Evolutionary conservation across 1,284 basidiomycete genomes (phyloP).

Genomic region (Rhodofomes roseus): DNA sequence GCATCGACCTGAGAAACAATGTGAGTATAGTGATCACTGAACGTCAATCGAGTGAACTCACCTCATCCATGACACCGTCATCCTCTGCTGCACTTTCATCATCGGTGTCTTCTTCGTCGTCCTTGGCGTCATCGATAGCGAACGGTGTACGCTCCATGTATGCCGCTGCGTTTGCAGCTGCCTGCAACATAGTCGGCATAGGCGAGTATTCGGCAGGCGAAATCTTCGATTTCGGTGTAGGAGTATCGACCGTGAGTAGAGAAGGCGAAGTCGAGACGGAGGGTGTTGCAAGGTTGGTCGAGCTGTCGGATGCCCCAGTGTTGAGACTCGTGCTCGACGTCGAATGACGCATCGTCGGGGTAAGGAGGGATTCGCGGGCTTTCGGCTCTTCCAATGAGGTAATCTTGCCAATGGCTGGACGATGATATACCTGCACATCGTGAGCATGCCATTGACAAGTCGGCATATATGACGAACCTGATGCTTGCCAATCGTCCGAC

Average conservation of each 20-base stretch:
- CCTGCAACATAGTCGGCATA: constrained; percentile 54
- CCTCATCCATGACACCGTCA: constrained; percentile 87
- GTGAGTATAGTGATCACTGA: background rate
- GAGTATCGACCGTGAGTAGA: constrained; percentile 17
- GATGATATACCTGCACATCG: constrained; percentile 55
- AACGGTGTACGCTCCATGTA: constrained; percentile 89
- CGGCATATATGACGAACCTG: constrained; percentile 43
- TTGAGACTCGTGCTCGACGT: constrained; percentile 51
- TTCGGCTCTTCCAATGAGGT: constrained; percentile 83
- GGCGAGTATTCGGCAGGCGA: constrained; percentile 41
- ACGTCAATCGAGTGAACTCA: constrained; percentile 24
- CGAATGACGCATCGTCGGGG: constrained; percentile 59
- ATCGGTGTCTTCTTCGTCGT: constrained; percentile 70
- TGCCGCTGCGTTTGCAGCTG: constrained; percentile 72
- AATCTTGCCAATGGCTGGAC: constrained; percentile 83
- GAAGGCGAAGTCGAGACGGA: constrained; percentile 17
- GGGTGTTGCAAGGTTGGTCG: constrained; percentile 9
- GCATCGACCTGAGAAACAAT: constrained; percentile 65
- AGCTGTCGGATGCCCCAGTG: constrained; percentile 15
- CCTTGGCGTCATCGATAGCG: constrained; percentile 88
- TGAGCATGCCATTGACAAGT: background rate
- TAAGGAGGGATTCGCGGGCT: constrained; percentile 82
- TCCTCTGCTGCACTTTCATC: constrained; percentile 52
- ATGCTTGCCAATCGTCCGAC: constrained; percentile 89
- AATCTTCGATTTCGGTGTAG: constrained; percentile 8